Evolutionary conservation across 2,329 filamentous ascomycete genomes (phyloP), one percentile per base, ranked within the genome.

Genomic region (Ilyonectria sp.): DNA sequence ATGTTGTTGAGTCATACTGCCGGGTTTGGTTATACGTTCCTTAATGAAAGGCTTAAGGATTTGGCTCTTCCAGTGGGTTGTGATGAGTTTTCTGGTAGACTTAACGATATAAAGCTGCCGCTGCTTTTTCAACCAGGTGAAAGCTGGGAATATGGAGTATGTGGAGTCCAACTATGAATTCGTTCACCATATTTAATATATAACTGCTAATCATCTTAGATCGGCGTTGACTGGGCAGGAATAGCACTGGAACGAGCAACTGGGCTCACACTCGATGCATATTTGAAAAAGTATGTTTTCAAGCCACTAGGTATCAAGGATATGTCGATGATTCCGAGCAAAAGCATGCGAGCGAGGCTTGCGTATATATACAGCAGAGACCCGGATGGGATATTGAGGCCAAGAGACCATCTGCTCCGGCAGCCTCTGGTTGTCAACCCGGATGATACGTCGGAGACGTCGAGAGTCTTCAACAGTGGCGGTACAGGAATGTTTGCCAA

Each of bases 71-170:
- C 88, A 0, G 78, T 80, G 0, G 87, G 88, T 0, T 73, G 85
- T 5, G 87, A 91, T 62, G 90, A 91, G 73, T 88, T 91, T 71
- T 85, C 84, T 0, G 86, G 86, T 0, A 81, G 87, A 6, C 74
- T 84, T 17, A 81, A 83, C 35, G 89, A 89, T 26, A 80, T 91
- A 49, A 73, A 85, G 40, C 75, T 79, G 65, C 87, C 90, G 1
- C 77, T 93, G 17, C 76, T 92, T 1, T 89, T 90, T 69, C 89
- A 93, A 69, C 91, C 91, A 0, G 90, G 90, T 0, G 84, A 86
- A 23, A 81, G 81, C 3, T 93, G 89, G 87, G 84, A 88, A 63
- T 92, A 92, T 23, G 86, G 87, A 0, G 85, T 88, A 77, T 80
- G 82, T 79, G 1, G 0, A 53, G 35, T 3, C 2, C 5, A 21